phyloP scores from a whole-genome alignment of 2,329 filamentous ascomycete genomes.

The Trichoderma citrinoviride region DNA sequence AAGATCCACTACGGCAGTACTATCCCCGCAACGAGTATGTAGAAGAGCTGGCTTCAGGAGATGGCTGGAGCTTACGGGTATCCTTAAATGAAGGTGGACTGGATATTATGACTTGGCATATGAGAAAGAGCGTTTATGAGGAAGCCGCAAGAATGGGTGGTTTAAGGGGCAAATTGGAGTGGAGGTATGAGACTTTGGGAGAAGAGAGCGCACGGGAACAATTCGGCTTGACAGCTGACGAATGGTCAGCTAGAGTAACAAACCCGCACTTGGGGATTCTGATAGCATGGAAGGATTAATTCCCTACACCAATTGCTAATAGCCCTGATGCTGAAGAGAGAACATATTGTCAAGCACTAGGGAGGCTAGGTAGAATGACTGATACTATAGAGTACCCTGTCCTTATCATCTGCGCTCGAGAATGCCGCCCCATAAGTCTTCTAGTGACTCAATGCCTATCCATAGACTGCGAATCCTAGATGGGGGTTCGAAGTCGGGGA shows the following conservation, averaged over 20 bases:
- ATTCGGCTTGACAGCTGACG: background rate
- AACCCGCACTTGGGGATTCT: background rate
- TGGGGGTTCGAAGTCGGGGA: no score
- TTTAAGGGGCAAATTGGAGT: conserved; percentile 17
- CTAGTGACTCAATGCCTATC: no score
- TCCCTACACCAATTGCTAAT: no score
- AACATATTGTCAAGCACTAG: no score
- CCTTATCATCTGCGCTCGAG: no score
- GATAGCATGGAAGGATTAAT: background rate
- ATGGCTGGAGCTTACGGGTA: background rate
- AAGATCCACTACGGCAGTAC: background rate
- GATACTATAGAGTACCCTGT: no score
- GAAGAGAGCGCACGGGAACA: background rate
- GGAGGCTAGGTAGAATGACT: no score
- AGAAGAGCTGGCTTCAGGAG: background rate
- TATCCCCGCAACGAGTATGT: background rate
- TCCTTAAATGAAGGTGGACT: background rate
- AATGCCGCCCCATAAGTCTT: no score
- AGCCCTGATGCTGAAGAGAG: background rate
- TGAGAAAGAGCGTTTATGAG: conserved; percentile 18
- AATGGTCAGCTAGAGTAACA: background rate
- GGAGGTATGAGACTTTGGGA: background rate
- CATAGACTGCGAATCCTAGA: no score
- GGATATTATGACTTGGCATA: conserved; percentile 21
- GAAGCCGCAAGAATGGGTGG: conserved; percentile 20